phyloP scores from a whole-genome alignment of 345 rosid genomes.

The Eutrema japonicum region DNA sequence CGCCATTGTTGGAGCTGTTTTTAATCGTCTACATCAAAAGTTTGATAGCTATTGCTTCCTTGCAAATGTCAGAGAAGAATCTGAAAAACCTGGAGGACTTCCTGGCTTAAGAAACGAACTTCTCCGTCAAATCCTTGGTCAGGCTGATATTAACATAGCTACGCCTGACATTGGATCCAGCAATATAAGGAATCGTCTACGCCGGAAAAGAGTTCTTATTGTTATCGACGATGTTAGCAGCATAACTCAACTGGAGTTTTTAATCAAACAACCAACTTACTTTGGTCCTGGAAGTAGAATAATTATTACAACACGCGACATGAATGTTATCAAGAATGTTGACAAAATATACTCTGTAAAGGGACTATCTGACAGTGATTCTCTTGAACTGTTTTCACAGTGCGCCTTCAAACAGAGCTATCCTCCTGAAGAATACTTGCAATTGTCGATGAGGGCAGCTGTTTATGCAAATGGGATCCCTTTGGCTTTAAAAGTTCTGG shows the following conservation, averaged over 20 bases:
- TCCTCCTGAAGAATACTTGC: constrained; percentile 22
- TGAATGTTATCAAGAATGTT: neutral
- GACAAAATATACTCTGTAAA: neutral
- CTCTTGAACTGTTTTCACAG: constrained; percentile 29
- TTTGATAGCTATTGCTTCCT: constrained; percentile 49
- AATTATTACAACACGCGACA: constrained; percentile 20
- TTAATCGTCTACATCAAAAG: constrained; percentile 22
- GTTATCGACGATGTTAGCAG: constrained; percentile 27
- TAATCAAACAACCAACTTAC: constrained; percentile 7
- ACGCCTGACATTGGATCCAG: constrained; percentile 5
- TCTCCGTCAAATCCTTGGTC: constrained; percentile 8
- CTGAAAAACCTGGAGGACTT: neutral
- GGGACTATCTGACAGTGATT: constrained; percentile 5
- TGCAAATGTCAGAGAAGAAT: constrained; percentile 42
- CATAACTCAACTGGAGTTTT: constrained; percentile 5
- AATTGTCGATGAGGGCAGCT: constrained; percentile 18
- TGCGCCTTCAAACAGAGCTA: constrained; percentile 22
- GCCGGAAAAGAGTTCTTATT: constrained; percentile 24
- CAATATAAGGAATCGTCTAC: constrained; percentile 19
- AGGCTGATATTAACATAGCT: neutral
- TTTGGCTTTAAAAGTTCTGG: constrained; percentile 35
- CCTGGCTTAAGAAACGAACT: neutral
- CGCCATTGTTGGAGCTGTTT: constrained; percentile 48
- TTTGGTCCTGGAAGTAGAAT: constrained; percentile 31
- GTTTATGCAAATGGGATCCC: constrained; percentile 35